phyloP scores from a whole-genome alignment of 805 yeast genomes.

The Spathaspora hagerdaliae region DNA sequence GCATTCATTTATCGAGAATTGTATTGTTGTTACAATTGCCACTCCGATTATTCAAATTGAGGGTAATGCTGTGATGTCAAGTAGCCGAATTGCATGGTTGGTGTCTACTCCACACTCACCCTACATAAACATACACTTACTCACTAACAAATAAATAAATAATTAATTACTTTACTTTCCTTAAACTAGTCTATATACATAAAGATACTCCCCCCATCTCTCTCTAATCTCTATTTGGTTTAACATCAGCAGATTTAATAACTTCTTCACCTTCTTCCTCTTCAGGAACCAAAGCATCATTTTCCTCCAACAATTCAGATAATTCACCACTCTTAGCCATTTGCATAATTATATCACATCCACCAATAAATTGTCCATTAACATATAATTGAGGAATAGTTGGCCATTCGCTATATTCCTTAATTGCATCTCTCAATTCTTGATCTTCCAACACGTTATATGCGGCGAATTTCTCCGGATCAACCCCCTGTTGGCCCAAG shows the following conservation, averaged over 20 bases:
- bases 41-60: no score
- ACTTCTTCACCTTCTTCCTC: slow-evolving; percentile 44
- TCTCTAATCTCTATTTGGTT: slow-evolving; percentile 19
- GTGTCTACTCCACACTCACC: no score
- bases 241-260: slow-evolving; percentile 23
- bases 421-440: slow-evolving; percentile 91
- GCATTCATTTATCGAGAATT: no score
- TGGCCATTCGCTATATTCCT: slow-evolving; percentile 96
- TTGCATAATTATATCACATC: slow-evolving; percentile 89
- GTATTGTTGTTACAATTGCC: no score
- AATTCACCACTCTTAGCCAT: slow-evolving; percentile 94
- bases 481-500: slow-evolving; percentile 95
- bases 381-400: slow-evolving; percentile 96
- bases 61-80: no score
- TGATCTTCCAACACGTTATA: slow-evolving; percentile 93
- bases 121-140: no score
- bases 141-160: no score
- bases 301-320: slow-evolving; percentile 74
- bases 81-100: no score
- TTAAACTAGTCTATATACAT: no score
- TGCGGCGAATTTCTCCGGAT: slow-evolving; percentile 94
- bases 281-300: slow-evolving; percentile 75
- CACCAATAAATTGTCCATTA: slow-evolving; percentile 89
- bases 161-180: no score
- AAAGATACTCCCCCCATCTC: not conserved